phyloP scores from a whole-genome alignment of 495 filamentous ascomycete genomes.

The Xylaria cubensis region DNA sequence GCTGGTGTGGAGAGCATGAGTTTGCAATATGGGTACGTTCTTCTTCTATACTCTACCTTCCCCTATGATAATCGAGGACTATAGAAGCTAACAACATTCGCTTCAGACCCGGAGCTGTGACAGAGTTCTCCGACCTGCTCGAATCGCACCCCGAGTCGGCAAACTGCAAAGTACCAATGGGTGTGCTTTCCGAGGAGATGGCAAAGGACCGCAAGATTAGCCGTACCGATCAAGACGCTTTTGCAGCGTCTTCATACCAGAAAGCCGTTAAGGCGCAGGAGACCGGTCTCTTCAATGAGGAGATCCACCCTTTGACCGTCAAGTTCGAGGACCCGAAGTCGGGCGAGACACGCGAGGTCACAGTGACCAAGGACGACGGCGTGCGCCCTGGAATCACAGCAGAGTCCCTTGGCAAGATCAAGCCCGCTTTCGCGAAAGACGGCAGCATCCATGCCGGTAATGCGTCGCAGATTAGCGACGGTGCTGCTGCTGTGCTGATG shows the following conservation, averaged over 20 bases:
- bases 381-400: slow-evolving; percentile 83
- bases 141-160: slow-evolving; percentile 81
- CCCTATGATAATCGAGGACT: background rate
- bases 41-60: background rate
- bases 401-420: slow-evolving; percentile 88
- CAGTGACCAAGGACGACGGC: slow-evolving; percentile 87
- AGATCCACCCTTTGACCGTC: slow-evolving; percentile 86
- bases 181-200: slow-evolving; percentile 92
- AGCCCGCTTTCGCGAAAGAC: slow-evolving; percentile 87
- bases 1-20: slow-evolving; percentile 99
- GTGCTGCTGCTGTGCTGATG: slow-evolving; percentile 90
- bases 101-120: slow-evolving; percentile 78
- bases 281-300: slow-evolving; percentile 87
- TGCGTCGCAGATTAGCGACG: slow-evolving; percentile 93
- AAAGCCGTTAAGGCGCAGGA: slow-evolving; percentile 89
- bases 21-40: slow-evolving; percentile 77
- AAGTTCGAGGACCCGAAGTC: slow-evolving; percentile 89
- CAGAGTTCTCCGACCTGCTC: slow-evolving; percentile 92
- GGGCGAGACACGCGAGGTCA: slow-evolving; percentile 82
- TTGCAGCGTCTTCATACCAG: slow-evolving; percentile 87
- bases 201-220: slow-evolving; percentile 79
- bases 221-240: slow-evolving; percentile 80
- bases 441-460: slow-evolving; percentile 96
- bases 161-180: slow-evolving; percentile 99
- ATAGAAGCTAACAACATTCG: slow-evolving; percentile 30